Percentiles rank a stretch among this genome's conserved stretches.
Conservation (phyloP, 192 early-diverging fungal genomes). For the Thoreauomyces humboldtii region DNA sequence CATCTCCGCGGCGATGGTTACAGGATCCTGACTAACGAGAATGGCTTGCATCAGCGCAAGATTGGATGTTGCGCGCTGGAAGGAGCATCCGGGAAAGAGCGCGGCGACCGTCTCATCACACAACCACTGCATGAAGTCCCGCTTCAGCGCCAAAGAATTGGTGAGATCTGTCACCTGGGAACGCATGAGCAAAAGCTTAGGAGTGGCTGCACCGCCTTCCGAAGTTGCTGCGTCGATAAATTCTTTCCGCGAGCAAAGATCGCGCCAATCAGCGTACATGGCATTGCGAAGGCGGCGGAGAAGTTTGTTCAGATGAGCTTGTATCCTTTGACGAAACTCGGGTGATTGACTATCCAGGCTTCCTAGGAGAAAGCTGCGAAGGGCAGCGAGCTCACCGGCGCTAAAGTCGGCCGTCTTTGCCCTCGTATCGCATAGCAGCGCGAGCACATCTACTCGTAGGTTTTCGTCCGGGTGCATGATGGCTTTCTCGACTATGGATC, state of each 20-base stretch:
- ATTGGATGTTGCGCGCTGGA: slow-evolving; percentile 63
- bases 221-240: slow-evolving; percentile 22
- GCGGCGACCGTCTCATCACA: slow-evolving; percentile 51
- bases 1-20: background rate
- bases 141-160: slow-evolving; percentile 43
- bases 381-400: slow-evolving; percentile 57
- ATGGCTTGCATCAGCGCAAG: slow-evolving; percentile 52
- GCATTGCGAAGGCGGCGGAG: slow-evolving; percentile 34
- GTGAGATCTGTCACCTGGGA: slow-evolving; percentile 25
- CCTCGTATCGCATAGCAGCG: slow-evolving; percentile 77
- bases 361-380: slow-evolving; percentile 66
- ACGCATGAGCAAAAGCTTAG: background rate
- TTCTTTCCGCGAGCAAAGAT: slow-evolving; percentile 18
- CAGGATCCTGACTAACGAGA: slow-evolving; percentile 30
- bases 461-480: slow-evolving; percentile 70
- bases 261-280: slow-evolving; percentile 41
- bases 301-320: slow-evolving; percentile 32
- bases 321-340: slow-evolving; percentile 79
- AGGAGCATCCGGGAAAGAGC: slow-evolving; percentile 74
- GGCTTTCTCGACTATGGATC: slow-evolving; percentile 50
- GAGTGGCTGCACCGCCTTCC: background rate
- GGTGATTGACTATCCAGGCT: slow-evolving; percentile 72
- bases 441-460: slow-evolving; percentile 75
- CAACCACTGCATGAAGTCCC: slow-evolving; percentile 61
- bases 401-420: slow-evolving; percentile 63